These are phyloP conservation scores for Fusarium cicatricum DNA, from an alignment of 2,329 filamentous ascomycete species.

Conservation along the genomic window DNA sequence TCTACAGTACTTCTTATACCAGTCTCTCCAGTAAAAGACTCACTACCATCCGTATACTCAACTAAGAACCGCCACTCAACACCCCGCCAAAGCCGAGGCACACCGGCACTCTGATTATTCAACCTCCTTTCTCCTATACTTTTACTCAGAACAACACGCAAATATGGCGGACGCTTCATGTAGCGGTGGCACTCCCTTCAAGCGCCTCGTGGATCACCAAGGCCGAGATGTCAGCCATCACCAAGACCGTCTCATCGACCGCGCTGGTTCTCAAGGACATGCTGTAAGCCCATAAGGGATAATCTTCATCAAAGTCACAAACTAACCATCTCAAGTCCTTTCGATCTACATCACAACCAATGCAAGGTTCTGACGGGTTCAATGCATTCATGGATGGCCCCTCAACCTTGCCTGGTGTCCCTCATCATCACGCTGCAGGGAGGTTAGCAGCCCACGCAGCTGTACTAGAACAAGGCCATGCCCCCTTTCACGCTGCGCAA, in stretches of 20 bases:
- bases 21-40: background rate
- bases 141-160: background rate
- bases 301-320: background rate
- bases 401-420: constrained; percentile 40
- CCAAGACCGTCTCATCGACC: constrained; percentile 50
- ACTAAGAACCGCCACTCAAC: constrained; percentile 2
- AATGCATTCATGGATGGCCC: constrained; percentile 47
- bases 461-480: constrained; percentile 42
- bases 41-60: background rate
- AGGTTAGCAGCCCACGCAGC: constrained; percentile 48
- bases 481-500: constrained; percentile 35
- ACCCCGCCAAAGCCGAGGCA: constrained; percentile 30
- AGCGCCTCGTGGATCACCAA: constrained; percentile 54
- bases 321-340: constrained; percentile 42
- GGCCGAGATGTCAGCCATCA: constrained; percentile 52
- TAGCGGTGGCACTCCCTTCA: constrained; percentile 54
- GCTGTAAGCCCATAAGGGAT: constrained; percentile 40
- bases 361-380: constrained; percentile 46
- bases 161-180: constrained; percentile 54
- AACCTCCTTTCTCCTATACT: constrained; percentile 1
- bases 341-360: constrained; percentile 43
- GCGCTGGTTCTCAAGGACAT: constrained; percentile 39
- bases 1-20: background rate
- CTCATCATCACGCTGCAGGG: constrained; percentile 47
- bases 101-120: constrained; percentile 1